Conservation (phyloP, 2,329 filamentous ascomycete genomes). For the Elsinoe ampelina region DNA sequence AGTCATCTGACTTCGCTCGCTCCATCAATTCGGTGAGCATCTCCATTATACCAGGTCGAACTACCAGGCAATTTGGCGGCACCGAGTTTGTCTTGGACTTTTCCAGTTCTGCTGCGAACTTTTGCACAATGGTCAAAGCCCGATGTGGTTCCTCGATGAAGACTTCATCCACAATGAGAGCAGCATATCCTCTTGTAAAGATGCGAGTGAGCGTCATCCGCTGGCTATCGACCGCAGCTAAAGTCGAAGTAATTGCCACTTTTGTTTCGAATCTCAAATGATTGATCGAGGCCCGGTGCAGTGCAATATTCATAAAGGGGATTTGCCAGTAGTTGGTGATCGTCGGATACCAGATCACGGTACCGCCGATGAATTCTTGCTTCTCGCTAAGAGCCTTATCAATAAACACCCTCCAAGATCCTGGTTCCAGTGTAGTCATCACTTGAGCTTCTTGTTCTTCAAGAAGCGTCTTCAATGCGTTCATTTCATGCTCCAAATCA, state of each 20-base stretch:
- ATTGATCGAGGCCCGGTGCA: constrained; percentile 10
- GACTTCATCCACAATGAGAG: constrained; percentile 37
- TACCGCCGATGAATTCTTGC: background rate
- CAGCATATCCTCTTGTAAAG: constrained; percentile 32
- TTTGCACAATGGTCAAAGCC: constrained; percentile 30
- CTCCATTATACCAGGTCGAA: constrained; percentile 6
- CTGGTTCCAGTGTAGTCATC: constrained; percentile 15
- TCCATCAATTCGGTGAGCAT: background rate
- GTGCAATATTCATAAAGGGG: constrained; percentile 16
- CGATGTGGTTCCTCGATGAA: constrained; percentile 31
- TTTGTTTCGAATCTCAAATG: constrained; percentile 10
- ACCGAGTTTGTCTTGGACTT: background rate
- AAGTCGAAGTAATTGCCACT: too few species aligned
- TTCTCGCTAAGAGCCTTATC: background rate
- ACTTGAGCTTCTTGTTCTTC: constrained; percentile 19
- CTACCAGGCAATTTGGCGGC: background rate
- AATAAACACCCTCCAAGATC: background rate
- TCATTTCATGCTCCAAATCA: constrained; percentile 17
- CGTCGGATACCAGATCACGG: constrained; percentile 15
- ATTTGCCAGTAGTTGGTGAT: constrained; percentile 13
- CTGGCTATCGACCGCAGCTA: constrained; percentile 6
- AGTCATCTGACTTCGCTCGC: background rate
- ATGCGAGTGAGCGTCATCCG: constrained; percentile 21
- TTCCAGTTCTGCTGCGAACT: constrained; percentile 23
- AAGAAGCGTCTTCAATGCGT: constrained; percentile 19